Percentiles rank a stretch among this genome's conserved stretches.
These are phyloP conservation scores for Tilletia setariae DNA, from an alignment of 1,284 basidiomycete species.

Conservation along the genomic window DNA sequence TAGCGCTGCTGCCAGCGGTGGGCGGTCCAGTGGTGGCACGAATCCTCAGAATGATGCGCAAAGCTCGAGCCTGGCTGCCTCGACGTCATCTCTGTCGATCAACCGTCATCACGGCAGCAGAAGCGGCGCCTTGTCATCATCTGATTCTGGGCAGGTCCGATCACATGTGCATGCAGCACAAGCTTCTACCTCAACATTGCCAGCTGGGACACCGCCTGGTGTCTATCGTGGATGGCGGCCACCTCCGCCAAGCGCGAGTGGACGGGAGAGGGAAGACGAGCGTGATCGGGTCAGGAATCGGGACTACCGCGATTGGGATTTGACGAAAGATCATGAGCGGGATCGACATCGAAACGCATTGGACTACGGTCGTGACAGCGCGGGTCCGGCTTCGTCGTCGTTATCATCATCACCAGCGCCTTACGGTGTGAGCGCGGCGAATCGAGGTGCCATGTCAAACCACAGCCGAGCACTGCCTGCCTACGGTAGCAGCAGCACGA, in stretches of 20 bases:
- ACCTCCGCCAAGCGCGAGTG: neutral
- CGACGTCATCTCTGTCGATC: neutral
- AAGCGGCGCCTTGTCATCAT: neutral
- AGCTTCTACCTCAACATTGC: neutral
- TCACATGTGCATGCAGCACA: neutral
- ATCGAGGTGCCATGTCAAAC: too few species aligned
- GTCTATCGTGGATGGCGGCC: neutral
- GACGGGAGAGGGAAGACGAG: neutral
- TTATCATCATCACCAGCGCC: too few species aligned
- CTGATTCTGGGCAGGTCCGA: neutral
- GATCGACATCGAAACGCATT: neutral
- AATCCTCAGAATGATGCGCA: too few species aligned
- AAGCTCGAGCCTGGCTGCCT: too few species aligned
- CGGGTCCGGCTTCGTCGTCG: too few species aligned
- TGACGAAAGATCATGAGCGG: neutral
- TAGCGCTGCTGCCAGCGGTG: too few species aligned
- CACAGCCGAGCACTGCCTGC: too few species aligned
- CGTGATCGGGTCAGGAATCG: neutral
- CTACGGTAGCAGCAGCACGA: too few species aligned
- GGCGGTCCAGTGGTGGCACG: too few species aligned
- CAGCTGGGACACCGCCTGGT: neutral
- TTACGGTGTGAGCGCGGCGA: too few species aligned
- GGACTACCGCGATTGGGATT: neutral
- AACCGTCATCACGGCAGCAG: neutral
- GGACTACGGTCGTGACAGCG: too few species aligned